phyloP scores from a whole-genome alignment of 2,329 filamentous ascomycete species.

The Pyrenochaeta sp. region DNA sequence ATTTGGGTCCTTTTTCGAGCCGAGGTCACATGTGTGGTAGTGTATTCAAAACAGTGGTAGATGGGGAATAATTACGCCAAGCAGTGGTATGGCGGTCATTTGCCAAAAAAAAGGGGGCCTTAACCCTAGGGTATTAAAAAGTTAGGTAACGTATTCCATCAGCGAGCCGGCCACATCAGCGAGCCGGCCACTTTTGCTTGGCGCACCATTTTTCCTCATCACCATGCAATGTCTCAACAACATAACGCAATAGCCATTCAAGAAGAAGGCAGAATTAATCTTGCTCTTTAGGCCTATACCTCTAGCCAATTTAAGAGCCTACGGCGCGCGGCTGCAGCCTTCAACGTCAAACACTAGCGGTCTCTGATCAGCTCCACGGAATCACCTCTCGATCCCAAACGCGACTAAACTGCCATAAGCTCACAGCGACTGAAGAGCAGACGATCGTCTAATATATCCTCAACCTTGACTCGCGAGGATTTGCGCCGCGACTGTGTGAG shows the following conservation, averaged over 20 bases:
- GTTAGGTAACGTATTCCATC: background rate
- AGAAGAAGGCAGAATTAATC: conserved; percentile 13
- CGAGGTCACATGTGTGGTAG: no score
- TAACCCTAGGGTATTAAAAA: no score
- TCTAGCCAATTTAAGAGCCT: conserved; percentile 8
- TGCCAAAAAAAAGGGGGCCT: no score
- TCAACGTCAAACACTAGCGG: conserved; percentile 4
- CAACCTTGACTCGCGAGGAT: conserved; percentile 20
- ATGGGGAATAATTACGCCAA: no score
- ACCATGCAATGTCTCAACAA: conserved; percentile 9
- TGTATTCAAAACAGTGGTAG: no score
- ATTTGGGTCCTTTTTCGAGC: no score
- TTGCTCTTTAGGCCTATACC: conserved; percentile 11
- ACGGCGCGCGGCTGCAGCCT: conserved; percentile 9
- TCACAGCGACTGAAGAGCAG: conserved; percentile 12
- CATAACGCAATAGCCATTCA: conserved; percentile 3
- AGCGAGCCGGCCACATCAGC: background rate
- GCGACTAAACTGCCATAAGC: background rate
- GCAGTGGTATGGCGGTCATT: no score
- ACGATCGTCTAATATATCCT: conserved; percentile 24
- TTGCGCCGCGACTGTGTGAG: conserved; percentile 13
- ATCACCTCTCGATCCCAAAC: background rate
- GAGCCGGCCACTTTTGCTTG: background rate
- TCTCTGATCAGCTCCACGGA: conserved; percentile 2
- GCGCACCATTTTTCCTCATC: background rate